Conservation (phyloP, 805 yeast species). For the Cyberlindnera sargentensis region DNA sequence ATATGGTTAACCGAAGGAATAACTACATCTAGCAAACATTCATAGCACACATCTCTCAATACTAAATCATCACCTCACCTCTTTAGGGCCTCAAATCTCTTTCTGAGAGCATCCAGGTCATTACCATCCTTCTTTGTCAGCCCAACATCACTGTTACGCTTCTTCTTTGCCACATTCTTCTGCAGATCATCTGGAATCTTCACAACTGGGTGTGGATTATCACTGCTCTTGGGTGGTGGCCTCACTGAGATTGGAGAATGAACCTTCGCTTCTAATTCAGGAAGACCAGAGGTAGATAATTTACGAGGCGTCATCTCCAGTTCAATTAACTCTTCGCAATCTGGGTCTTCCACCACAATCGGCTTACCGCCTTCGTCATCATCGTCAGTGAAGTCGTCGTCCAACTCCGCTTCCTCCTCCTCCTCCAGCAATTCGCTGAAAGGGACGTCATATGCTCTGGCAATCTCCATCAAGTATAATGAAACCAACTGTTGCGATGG, state of each 20-base stretch:
- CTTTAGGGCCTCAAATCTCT: conserved; percentile 73
- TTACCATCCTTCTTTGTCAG: conserved; percentile 25
- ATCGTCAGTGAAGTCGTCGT: conserved; percentile 28
- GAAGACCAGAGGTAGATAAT: conserved; percentile 14
- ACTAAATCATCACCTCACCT: conserved; percentile 19
- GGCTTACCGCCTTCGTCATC: conserved; percentile 28
- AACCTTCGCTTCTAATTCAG: conserved; percentile 9
- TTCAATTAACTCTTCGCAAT: conserved; percentile 11
- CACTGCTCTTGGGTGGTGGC: conserved; percentile 36
- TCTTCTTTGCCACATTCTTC: conserved; percentile 27
- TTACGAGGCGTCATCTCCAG: conserved; percentile 17
- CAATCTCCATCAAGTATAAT: conserved; percentile 72
- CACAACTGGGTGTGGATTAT: conserved; percentile 31
- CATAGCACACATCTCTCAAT: too few relatives aligned
- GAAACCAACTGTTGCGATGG: conserved; percentile 61
- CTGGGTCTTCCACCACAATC: conserved; percentile 29
- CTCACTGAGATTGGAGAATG: conserved; percentile 36
- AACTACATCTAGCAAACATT: too few relatives aligned
- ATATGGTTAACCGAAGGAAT: too few relatives aligned
- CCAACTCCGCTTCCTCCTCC: conserved; percentile 21
- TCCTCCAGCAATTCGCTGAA: conserved; percentile 46
- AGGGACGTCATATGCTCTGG: conserved; percentile 69
- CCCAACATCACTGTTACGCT: conserved; percentile 19
- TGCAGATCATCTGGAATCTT: conserved; percentile 35
- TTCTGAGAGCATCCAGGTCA: conserved; percentile 60